These are phyloP conservation scores for Vitis rotundifolia DNA, from an alignment of 164 flowering plant species.

Conservation along the genomic window DNA sequence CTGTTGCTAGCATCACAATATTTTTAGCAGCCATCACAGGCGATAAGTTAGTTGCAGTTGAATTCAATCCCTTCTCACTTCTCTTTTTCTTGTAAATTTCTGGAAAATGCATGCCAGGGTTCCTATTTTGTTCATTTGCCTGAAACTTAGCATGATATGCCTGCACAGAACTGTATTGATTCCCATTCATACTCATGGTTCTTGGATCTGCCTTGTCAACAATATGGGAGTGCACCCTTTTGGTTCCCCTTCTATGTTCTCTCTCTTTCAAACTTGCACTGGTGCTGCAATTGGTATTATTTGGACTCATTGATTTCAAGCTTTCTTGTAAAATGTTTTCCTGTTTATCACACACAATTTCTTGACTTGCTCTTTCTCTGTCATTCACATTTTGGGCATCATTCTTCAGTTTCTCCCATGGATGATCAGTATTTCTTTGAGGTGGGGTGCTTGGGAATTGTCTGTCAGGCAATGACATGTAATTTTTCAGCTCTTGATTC, in stretches of 20 bases:
- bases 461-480: slow-evolving; percentile 21
- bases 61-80: slow-evolving; percentile 36
- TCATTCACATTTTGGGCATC: neutral
- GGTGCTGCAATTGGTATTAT: slow-evolving; percentile 24
- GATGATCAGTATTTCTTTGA: slow-evolving; percentile 6
- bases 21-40: slow-evolving; percentile 14
- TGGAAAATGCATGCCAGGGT: slow-evolving; percentile 25
- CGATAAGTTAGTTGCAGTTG: slow-evolving; percentile 20
- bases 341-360: slow-evolving; percentile 11
- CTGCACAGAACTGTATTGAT: slow-evolving; percentile 21
- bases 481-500: slow-evolving; percentile 14
- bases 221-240: slow-evolving; percentile 21
- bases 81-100: slow-evolving; percentile 53
- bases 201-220: slow-evolving; percentile 11
- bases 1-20: neutral
- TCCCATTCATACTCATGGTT: slow-evolving; percentile 23
- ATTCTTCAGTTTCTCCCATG: slow-evolving; percentile 2
- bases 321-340: slow-evolving; percentile 5
- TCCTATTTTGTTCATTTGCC: slow-evolving; percentile 5
- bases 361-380: slow-evolving; percentile 12
- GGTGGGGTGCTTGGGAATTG: slow-evolving; percentile 15
- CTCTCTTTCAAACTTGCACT: slow-evolving; percentile 18
- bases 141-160: slow-evolving; percentile 17
- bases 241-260: slow-evolving; percentile 23
- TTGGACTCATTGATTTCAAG: slow-evolving; percentile 12